Evolutionary conservation across 306 rosid genomes (phyloP), one percentile per base, ranked within the genome.

Genomic region (Cicer bijugum): DNA sequence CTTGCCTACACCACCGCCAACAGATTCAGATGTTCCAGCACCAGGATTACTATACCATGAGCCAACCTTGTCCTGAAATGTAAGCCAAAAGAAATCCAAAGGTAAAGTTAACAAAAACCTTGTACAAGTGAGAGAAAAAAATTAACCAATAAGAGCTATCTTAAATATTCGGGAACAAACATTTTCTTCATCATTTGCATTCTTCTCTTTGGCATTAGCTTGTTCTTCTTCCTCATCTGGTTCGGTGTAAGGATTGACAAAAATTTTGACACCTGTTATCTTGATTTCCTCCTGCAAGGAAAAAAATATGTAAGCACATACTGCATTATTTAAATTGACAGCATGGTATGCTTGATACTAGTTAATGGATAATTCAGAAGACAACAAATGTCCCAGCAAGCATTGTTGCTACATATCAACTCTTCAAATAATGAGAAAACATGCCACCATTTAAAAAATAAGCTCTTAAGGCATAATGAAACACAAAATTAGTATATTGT

Each of bases 11-110:
- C 97, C 90, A 12, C 86, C 88, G 28, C 85, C 74, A 55, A 53
- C 84, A 15, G 88, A 72, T 69, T 79, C 92, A 15, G 85, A 66
- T 45, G 78, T 78, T 80, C 95, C 95, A 4, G 97, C 85, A 8
- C 85, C 90, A 14, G 99, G 97, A 77, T 95, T 91, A 80, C 96
- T 90, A 77, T 70, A 95, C 99, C 99, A 95, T 46, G 91, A 84
- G 20, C 97, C 99, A 44, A 90, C 84, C 80, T 90, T 95, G 46
- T 81, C 88, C 99, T 95, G 88, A 83, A 85, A 75, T 35, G 66
- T 46, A 57, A 71, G 50, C 74, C 44, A 19, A 62, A 33, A 35
- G 52, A 10, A 6, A 42, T 56, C 35, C 20, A 67, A 23, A 9
- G 2, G 14, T 63, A 60, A 63, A 80, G 59, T 62, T 42, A 61